A percentile compares a stretch with the other conserved stretches of the same genome.
Evolutionary conservation across 2,329 filamentous ascomycete species (phyloP).

Genomic region (Dactylellina cionopaga): DNA sequence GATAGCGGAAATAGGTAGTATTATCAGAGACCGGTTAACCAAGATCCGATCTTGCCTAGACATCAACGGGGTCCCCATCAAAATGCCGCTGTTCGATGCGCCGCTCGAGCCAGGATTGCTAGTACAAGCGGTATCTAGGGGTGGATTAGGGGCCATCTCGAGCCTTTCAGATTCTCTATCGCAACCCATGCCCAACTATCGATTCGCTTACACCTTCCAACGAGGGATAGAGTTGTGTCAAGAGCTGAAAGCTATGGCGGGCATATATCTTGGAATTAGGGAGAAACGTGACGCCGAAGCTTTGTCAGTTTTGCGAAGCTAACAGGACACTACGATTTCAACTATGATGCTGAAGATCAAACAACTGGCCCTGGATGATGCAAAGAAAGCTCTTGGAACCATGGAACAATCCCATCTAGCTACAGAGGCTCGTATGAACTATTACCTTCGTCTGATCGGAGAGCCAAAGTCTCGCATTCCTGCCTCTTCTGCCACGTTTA

Average conservation of each 20-base stretch:
- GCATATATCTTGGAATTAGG: constrained; percentile 51
- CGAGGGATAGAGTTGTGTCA: constrained; percentile 56
- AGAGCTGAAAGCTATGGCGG: constrained; percentile 55
- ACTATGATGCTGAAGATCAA: constrained; percentile 53
- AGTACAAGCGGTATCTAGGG: constrained; percentile 54
- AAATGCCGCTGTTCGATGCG: constrained; percentile 57
- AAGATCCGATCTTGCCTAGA: constrained; percentile 59
- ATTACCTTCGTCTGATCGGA: constrained; percentile 46
- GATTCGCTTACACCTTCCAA: constrained; percentile 57
- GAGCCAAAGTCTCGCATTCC: constrained; percentile 19
- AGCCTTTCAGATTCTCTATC: constrained; percentile 43
- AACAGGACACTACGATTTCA: constrained; percentile 51
- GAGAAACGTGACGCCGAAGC: constrained; percentile 57
- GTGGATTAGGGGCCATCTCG: constrained; percentile 43
- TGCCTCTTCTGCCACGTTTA: constrained; percentile 4
- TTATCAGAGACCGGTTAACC: constrained; percentile 58
- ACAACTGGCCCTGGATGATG: constrained; percentile 51
- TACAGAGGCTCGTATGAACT: constrained; percentile 15
- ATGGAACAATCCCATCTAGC: not conserved
- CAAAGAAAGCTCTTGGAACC: constrained; percentile 44
- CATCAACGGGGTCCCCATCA: constrained; percentile 57
- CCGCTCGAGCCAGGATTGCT: constrained; percentile 58
- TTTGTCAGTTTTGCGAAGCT: constrained; percentile 40
- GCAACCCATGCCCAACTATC: constrained; percentile 57
- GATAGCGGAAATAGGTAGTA: constrained; percentile 53